Conservation (phyloP, 768 basidiomycete genomes). For the Leccinum uliginosum region DNA sequence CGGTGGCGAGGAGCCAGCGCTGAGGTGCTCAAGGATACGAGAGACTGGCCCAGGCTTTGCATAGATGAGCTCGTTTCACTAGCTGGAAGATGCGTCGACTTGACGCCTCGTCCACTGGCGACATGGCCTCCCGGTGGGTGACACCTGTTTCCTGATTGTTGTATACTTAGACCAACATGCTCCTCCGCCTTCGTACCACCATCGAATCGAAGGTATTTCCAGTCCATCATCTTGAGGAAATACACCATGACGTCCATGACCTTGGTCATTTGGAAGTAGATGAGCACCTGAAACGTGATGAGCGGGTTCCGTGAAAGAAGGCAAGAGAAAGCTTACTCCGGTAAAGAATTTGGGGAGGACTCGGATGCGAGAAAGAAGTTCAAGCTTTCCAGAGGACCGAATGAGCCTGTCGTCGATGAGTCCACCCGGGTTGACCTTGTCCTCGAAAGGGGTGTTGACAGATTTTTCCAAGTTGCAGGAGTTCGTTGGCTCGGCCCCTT, state of each 20-base stretch:
- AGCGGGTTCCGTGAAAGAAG: background rate
- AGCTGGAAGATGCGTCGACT: too few relatives aligned
- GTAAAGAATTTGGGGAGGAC: slow-evolving; percentile 92
- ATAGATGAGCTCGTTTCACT: too few relatives aligned
- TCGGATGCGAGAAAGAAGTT: slow-evolving; percentile 85
- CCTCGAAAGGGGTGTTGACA: slow-evolving; percentile 97
- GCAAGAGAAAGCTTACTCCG: slow-evolving; percentile 46
- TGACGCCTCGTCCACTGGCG: too few relatives aligned
- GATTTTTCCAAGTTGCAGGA: slow-evolving; percentile 98
- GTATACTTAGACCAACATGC: slow-evolving; percentile 62
- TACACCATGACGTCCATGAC: slow-evolving; percentile 99
- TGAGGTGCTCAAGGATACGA: too few relatives aligned
- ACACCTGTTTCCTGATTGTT: too few relatives aligned
- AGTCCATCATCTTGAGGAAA: slow-evolving; percentile 82
- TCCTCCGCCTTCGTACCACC: slow-evolving; percentile 96
- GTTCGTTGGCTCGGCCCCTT: slow-evolving; percentile 90
- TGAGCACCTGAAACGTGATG: slow-evolving; percentile 65
- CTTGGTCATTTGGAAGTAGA: slow-evolving; percentile 99
- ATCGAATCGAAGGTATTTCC: slow-evolving; percentile 89
- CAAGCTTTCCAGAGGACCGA: slow-evolving; percentile 89
- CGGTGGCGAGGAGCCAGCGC: too few relatives aligned
- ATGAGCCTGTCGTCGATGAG: slow-evolving; percentile 81
- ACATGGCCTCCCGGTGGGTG: too few relatives aligned
- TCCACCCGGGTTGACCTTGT: slow-evolving; percentile 82
- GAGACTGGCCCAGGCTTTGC: too few relatives aligned